Evolutionary conservation across 768 basidiomycete genomes (phyloP).

Genomic region (Amanita muscaria): DNA sequence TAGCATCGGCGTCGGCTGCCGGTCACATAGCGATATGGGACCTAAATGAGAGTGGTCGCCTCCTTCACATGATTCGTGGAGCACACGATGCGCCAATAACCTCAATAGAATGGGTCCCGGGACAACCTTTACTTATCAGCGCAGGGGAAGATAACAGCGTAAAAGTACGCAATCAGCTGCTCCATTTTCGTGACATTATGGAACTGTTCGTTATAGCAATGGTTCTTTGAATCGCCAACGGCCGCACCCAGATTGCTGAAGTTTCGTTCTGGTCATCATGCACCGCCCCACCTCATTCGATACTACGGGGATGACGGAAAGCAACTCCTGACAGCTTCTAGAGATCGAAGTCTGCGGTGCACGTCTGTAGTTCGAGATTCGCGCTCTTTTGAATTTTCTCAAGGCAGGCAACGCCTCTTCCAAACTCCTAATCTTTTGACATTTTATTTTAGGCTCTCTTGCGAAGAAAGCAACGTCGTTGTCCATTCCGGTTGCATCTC

Average conservation of each 20-base stretch:
- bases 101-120: slow-evolving; percentile 84
- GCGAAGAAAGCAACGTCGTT: slow-evolving; percentile 71
- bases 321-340: slow-evolving; percentile 79
- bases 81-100: slow-evolving; percentile 85
- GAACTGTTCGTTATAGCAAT: slow-evolving; percentile 60
- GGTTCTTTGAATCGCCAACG: slow-evolving; percentile 91
- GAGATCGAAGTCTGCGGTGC: slow-evolving; percentile 82
- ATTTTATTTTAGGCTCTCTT: slow-evolving; percentile 55
- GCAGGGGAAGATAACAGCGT: slow-evolving; percentile 93
- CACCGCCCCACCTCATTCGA: slow-evolving; percentile 84
- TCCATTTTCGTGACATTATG: neutral
- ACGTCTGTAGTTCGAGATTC: slow-evolving; percentile 94
- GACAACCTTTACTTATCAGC: slow-evolving; percentile 84
- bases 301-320: slow-evolving; percentile 99
- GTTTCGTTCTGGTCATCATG: slow-evolving; percentile 85
- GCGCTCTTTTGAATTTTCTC: slow-evolving; percentile 87
- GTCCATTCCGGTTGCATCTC: slow-evolving; percentile 67
- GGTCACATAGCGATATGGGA: slow-evolving; percentile 96
- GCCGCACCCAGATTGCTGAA: slow-evolving; percentile 82
- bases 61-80: slow-evolving; percentile 78
- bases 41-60: slow-evolving; percentile 68
- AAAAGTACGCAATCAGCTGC: slow-evolving; percentile 47
- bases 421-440: neutral
- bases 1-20: slow-evolving; percentile 78
- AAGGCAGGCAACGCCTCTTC: slow-evolving; percentile 43